Base-by-base conservation (phyloP, 2,329 filamentous ascomycete species). In the Fusarium albidum region DNA sequence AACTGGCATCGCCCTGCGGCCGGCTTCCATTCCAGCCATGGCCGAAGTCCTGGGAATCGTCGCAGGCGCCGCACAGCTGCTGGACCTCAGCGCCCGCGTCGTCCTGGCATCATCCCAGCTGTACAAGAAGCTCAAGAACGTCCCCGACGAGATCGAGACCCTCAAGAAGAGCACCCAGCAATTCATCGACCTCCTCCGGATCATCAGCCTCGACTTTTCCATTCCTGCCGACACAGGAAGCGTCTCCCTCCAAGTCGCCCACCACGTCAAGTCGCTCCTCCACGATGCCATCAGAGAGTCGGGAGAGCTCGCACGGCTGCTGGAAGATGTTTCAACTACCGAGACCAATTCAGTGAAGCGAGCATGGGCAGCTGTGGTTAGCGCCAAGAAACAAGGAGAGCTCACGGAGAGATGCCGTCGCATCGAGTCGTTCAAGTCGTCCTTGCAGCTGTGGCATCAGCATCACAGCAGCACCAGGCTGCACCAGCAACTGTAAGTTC, bases 11-110 rank as follows among this genome's bases (percentile, higher is more conserved):
- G 21, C 21, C 21, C n/a, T n/a, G 21, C 7, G 21, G 7, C 21
- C 21, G 21, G 21, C 21, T 21, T 21, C 21, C 21, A 21, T 21
- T 21, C 21, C 21, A 15, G 17, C 5, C 42, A 48, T 47, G 33
- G 37, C 37, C 5, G 17, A 52, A 15, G 43, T 52, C 11, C 25
- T 42, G 7, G 38, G 38, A 7, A 49, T 49, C 13, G 38, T 43
- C 12, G 46, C 46, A 9, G 46, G 46, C 4, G 31, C 31, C 4
- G 7, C 38, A 9, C 38, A 49, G 25, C 31, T 49, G 2, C 9
- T 26, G 0, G 46, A 49, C 15, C 46, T 43, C 15, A 49, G 38
- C 25, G 12, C 31, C 3, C 46, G 46, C 10, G 17, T 49, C 31
- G 9, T 49, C 7, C 12, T 42, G 8, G 46, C 29, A 0, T 42